Base-by-base conservation (phyloP, 2,329 filamentous ascomycete species). In the Clonostachys sp. region DNA sequence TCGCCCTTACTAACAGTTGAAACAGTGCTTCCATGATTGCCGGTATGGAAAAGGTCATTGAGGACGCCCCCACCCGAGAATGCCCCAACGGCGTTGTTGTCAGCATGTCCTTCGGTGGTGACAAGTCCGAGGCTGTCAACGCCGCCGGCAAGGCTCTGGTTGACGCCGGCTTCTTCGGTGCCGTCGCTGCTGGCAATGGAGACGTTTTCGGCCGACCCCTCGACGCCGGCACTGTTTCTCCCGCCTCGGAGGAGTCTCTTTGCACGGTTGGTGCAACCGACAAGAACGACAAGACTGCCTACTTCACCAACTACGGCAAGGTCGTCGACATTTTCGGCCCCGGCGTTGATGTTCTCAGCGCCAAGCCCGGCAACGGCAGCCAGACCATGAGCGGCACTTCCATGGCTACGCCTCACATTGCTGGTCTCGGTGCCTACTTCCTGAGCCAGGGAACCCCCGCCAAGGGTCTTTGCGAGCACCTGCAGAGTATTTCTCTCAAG, bases 371-470 rank as follows among this genome's bases (percentile, higher is more conserved):
- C 48, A 75, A 75, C 59, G 48, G 54, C n/a, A 68, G 50, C 55
- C 59, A 73, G 51, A 70, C 61, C 16, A 60, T 76, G 44, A 72
- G 67, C 51, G 74, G 74, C 48, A 76, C 74, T 45, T 72, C 72
- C 30, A 83, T 83, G 79, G 79, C 82, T n/a, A 72, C 75, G 5
- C 82, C 82, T 2, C 81, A 84, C 58, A 72, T 86, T 43, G 74
- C 78, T 42, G 83, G 83, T 34, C 65, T 86, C 2, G 80, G 77
- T 8, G 80, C 80, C 16, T 86, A 85, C 62, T 62, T 86, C 14
- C 77, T 86, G 64, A 59, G 66, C 45, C 68, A 78, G 20, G 75
- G 77, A 24, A 35, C 18, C 12, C 62, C 50, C 44, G 64, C 61
- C 48, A 41, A 44, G 18, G 62, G 61, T 35, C 66, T 78, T 33